Conservation (phyloP, 192 early-diverging fungal species). For the Podila horticola region DNA sequence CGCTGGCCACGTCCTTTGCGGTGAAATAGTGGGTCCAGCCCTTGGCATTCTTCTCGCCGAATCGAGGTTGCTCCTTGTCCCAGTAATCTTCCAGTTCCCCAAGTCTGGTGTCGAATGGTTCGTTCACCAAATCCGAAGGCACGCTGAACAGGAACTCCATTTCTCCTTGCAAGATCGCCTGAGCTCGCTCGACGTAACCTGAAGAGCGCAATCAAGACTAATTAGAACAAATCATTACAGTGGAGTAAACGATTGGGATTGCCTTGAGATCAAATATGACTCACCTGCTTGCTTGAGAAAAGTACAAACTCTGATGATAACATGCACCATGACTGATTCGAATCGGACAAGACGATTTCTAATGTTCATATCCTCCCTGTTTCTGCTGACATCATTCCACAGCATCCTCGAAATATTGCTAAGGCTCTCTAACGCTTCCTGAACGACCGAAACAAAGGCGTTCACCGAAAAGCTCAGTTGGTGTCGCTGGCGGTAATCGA, state of each 20-base stretch:
- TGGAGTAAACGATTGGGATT: not conserved
- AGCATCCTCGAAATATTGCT: conserved; percentile 23
- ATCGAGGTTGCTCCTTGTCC: conserved; percentile 63
- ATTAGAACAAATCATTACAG: not conserved
- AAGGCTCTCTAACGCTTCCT: conserved; percentile 55
- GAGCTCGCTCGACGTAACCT: conserved; percentile 65
- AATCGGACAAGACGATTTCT: conserved; percentile 36
- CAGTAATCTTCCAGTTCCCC: conserved; percentile 58
- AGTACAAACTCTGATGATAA: conserved; percentile 56
- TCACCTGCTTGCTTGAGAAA: conserved; percentile 68
- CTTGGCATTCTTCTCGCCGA: conserved; percentile 63
- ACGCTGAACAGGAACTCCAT: conserved; percentile 61
- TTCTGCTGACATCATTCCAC: conserved; percentile 4
- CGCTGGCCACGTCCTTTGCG: conserved; percentile 30
- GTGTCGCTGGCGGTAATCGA: conserved; percentile 65
- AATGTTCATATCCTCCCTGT: not conserved
- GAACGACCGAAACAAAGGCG: conserved; percentile 54
- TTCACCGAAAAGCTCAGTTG: conserved; percentile 62
- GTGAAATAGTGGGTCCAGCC: conserved; percentile 60
- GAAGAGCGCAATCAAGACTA: not conserved
- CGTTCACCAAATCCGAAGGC: conserved; percentile 32
- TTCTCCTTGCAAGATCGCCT: conserved; percentile 59
- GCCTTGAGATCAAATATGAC: not conserved
- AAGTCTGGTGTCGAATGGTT: conserved; percentile 50
- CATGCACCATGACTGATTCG: conserved; percentile 63